Evolutionary conservation across 23 red algal genomes (phyloP), one percentile per base, ranked within the genome.

Genomic region (Cyanidium caldarium): DNA sequence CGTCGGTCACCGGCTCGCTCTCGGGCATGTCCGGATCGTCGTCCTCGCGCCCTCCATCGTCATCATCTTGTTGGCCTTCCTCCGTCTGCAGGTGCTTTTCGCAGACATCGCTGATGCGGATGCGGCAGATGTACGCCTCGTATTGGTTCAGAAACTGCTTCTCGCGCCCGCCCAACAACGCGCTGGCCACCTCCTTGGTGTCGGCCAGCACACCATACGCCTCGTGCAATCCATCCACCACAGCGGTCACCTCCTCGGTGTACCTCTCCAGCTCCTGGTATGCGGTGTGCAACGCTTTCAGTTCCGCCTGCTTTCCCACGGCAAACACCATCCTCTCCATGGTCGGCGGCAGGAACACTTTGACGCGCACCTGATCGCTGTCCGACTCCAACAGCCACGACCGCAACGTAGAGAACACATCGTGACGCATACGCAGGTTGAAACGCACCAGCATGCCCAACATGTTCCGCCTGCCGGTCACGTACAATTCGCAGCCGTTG

Each of bases 301-400:
- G 51, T 61, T 61, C 51, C 19, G 19, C 7, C 5, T 28, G 7
- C 23, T 61, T 61, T 12, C n/a, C 51, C 51, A 61, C 19, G 51
- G 51, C 51, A 61, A 61, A 61, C 7, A 61, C 51, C n/a, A 16
- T 28, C 7, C 51, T 16, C 51, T 61, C 51, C 51, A 61, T 61
- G 5, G 19, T 61, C 51, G 51, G 19, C 19, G 51, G 31, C 7
- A 61, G 19, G 21, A 61, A 61, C 21, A 28, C 51, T 28, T 61
- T 61, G 51, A 61, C 31, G n/a, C n/a, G 31, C 51, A 61, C n/a
- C 19, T 28, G 51, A 61, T 61, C 51, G n/a, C n/a, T 16, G 19
- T 16, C 23, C 21, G 19, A 16, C 51, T 61, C 13, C n/a, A 61
- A 61, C 51, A 61, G 31, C 19, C 19, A 61, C 7, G 19, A 16